Evolutionary conservation across 768 basidiomycete genomes (phyloP).

Genomic region (Mycena metata): DNA sequence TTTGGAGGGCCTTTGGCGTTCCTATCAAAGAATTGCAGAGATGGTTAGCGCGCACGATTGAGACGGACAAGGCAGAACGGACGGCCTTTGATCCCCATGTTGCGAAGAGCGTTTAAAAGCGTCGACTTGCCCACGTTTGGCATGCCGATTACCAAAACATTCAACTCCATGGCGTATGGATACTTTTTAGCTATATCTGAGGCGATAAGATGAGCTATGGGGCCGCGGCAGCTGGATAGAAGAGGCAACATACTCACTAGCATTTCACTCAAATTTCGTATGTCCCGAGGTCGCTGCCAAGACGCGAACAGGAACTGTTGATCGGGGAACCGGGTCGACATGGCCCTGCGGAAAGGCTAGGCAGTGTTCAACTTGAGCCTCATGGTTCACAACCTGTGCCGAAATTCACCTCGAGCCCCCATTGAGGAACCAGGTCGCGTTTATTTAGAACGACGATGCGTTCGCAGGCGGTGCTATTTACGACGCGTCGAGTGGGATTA

Average conservation of each 20-base stretch:
- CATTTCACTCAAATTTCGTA: conserved; percentile 72
- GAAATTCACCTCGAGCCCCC: conserved; percentile 84
- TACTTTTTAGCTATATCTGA: conserved; percentile 78
- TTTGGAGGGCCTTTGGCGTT: conserved; percentile 90
- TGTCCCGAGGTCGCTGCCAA: conserved; percentile 75
- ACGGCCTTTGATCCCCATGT: conserved; percentile 91
- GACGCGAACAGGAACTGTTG: conserved; percentile 80
- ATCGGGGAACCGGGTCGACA: conserved; percentile 78
- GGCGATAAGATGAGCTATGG: conserved; percentile 22
- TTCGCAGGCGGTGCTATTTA: conserved; percentile 71
- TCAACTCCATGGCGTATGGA: conserved; percentile 81
- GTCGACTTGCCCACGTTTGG: conserved; percentile 99
- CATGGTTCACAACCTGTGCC: background rate
- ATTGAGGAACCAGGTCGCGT: conserved; percentile 89
- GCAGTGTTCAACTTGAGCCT: conserved; percentile 1
- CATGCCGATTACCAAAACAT: conserved; percentile 97
- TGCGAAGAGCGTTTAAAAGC: conserved; percentile 89
- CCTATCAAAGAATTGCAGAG: conserved; percentile 52
- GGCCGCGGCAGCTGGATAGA: background rate
- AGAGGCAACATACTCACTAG: conserved; percentile 76
- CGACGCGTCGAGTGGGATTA: conserved; percentile 54
- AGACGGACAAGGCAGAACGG: conserved; percentile 47
- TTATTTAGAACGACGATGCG: conserved; percentile 94
- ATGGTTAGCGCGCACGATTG: conserved; percentile 22
- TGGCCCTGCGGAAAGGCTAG: conserved; percentile 82